Evolutionary conservation across 2,329 filamentous ascomycete genomes (phyloP), one percentile per base, ranked within the genome.

Genomic region (Pseudohalonectria lignicola): DNA sequence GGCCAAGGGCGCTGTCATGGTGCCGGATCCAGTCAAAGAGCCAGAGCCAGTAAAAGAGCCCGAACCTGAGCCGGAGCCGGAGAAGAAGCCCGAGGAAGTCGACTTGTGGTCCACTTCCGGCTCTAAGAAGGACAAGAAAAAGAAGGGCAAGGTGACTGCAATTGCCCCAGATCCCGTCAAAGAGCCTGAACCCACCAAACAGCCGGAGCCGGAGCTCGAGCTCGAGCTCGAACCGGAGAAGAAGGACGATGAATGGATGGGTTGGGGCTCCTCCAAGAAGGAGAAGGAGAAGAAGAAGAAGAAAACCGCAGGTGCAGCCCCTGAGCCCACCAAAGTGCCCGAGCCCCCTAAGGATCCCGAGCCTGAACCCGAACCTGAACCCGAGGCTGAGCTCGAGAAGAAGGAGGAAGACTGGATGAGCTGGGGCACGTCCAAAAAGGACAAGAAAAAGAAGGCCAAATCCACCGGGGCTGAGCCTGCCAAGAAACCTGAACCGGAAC

Each of bases 381-480:
- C 53, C 4, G 45, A 46, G 18, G 37, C 41, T 2, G 46, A 45
- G 12, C 39, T 39, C 2, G 46, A 45, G 9, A 43, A 44, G 18
- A 50, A 31, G 35, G 43, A 18, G 36, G 49, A 46, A 6, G 36
- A 31, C 18, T 37, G 43, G 30, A 15, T 43, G 6, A n/a, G n/a
- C n/a, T 67, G 60, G 64, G 63, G 52, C 43, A 50, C 59, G 35
- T 63, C 65, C 42, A 63, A 61, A 44, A 64, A 65, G 47, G 65
- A 61, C 37, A 63, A 64, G 48, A 65, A 64, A 42, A 54, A 56
- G 47, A 50, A 51, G 45, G 50, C 45, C 18, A 48, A 48, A 10
- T 36, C 40, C 9, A 48, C 39, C 28, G 46, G 45, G 30, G 43
- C 43, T 3, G 53, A 48, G 49, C 19, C 53, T 4, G 45, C 45